Base-by-base conservation (phyloP, 2,329 filamentous ascomycete genomes). In the Aspergillus proliferans region DNA sequence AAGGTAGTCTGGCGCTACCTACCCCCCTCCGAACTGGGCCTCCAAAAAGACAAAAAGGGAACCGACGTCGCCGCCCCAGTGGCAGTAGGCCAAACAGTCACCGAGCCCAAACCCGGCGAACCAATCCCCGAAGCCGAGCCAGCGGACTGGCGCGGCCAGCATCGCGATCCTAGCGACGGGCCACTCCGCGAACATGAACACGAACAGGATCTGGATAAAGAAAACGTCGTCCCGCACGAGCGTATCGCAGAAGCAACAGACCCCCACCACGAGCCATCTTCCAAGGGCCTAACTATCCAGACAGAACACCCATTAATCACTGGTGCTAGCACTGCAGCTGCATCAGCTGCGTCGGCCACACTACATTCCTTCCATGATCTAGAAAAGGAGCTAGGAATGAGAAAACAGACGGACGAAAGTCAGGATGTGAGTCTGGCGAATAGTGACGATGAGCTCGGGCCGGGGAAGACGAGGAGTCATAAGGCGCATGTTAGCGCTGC, bases 1-100 rank as follows among this genome's bases (percentile, higher is more conserved):
- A 84, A 88, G 9, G 87, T 97, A 0, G 85, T 95, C 0, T 98
- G 93, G 93, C 82, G 83, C 53, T 75, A 74, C 52, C 58, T 63
- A 1, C 51, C 58, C 6, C 52, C 58, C 5, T 46, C 55, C 49
- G 52, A 52, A 33, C 45, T 52, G 18, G 30, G 24, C 24, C 47
- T 51, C 47, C 38, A 47, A 47, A 33, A 51, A 21, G 66, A 45
- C 51, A 62, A 41, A 55, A 63, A 51, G 46, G 61, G 53, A 18
- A 56, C 58, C 34, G 18, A 55, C 26, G 19, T 40, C 6, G 4
- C 14, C 9, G 56, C 45, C 5, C 42, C 59, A 24, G 53, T 48
- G 6, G 19, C 38, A 18, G 38, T 47, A 43, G 51, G 62, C 40
- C 46, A 77, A 34, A 73, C 84, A 34, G 80, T 88, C 46, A 75